Evolutionary conservation across 345 rosid species (phyloP).

Genomic region (Angophora floribunda): DNA sequence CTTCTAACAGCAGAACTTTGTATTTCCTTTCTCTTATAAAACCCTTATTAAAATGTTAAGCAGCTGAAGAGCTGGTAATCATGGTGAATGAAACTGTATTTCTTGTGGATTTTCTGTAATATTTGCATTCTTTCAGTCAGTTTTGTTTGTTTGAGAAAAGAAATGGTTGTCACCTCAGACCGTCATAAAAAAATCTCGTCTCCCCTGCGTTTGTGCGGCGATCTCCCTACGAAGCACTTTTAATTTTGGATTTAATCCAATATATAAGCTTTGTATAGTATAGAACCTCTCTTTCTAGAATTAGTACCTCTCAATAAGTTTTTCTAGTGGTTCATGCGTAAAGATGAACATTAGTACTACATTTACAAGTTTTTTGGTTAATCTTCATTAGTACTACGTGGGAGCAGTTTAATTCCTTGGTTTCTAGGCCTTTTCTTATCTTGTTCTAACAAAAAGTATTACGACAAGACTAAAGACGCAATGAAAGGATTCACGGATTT

Average conservation of each 20-base stretch:
- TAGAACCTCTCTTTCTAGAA: background rate
- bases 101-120: background rate
- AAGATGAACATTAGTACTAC: background rate
- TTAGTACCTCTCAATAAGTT: background rate
- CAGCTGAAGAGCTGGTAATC: background rate
- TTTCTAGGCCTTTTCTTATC: background rate
- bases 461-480: background rate
- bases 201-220: background rate
- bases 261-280: background rate
- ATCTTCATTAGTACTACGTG: background rate
- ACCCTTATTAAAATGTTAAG: background rate
- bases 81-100: background rate
- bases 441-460: background rate
- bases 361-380: background rate
- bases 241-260: background rate
- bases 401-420: background rate
- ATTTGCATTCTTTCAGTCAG: background rate
- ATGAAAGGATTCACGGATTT: background rate
- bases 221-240: background rate
- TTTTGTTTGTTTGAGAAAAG: background rate
- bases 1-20: background rate
- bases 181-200: background rate
- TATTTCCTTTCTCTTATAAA: background rate
- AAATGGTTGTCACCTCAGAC: background rate
- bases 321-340: background rate